Base-by-base conservation (phyloP, 495 filamentous ascomycete genomes). In the Hypoxylon cercidicola region DNA sequence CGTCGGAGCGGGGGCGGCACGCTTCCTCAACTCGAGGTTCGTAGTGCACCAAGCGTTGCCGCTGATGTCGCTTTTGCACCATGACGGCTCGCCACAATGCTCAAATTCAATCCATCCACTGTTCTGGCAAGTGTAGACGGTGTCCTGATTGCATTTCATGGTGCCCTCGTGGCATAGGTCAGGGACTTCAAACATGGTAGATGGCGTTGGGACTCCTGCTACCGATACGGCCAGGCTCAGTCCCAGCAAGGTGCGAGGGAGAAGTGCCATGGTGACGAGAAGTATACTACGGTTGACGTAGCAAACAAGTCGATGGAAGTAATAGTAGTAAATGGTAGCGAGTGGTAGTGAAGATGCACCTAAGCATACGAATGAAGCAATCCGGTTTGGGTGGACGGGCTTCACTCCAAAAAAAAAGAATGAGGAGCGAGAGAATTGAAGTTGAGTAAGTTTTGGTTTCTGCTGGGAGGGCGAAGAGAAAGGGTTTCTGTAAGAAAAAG, bases 361-460 rank as follows among this genome's bases (percentile, higher is more conserved):
- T 41, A 52, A 48, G 21, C 15, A 64, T 57, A 46, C 37, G 43
- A 16, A 21, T 16, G 39, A 41, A 58, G 54, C 30, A 41, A 48
- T n/a, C 19, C n/a, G n/a, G 8, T 16, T 15, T 44, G 23, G 25
- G 13, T 55, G 3, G 30, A 13, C 25, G 46, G 9, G 2, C 43
- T 20, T 44, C 45, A 11, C 46, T 34, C 34, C 47, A n/a, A 28
- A 7, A 3, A 4, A 44, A 44, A 51, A 40, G 18, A 30, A 13
- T 5, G 16, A 45, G 45, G 19, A 37, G 56, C 25, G 25, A 52
- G 39, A 60, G 39, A 41, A n/a, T 18, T 54, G 50, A 54, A 41
- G 49, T 40, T 23, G 43, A 39, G 45, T 0, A 13, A n/a, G 21
- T 47, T 47, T 25, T 3, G 3, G 21, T 28, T 28, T 6, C 3